Base-by-base conservation (phyloP, 2,329 filamentous ascomycete genomes). In the Alternaria longipes region DNA sequence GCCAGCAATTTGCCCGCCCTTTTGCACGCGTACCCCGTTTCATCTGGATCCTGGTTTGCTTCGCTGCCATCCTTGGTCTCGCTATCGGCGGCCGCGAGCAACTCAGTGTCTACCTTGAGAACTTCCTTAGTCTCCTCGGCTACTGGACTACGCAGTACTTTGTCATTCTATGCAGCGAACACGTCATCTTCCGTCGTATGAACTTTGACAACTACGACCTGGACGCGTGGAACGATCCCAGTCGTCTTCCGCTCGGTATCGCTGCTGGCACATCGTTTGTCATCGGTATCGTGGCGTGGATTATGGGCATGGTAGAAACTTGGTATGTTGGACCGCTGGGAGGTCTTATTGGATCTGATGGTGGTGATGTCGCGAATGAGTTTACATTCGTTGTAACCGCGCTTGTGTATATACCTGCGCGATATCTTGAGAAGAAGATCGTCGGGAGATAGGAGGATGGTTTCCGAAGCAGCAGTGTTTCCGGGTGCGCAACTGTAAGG, bases 241-340 rank as follows among this genome's bases (percentile, higher is more conserved):
- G 62, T n/a, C 72, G 76, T 32, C 68, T 84, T 40, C 82, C 82
- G 1, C 56, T 78, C 7, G 82, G 82, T 8, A 72, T 81, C 47
- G 81, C 81, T 7, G 81, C 76, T 3, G 74, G 75, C 5, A 60
- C 72, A 1, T 77, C 80, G 5, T 80, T 83, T 53, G 67, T 72
- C 2, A 60, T 81, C 0, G 80, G 80, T 6, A 73, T 80, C 2
- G 62, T 80, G 6, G 77, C 76, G 8, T 86, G 84, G 78, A 78
- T 86, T 22, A 78, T 88, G 69, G 87, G 86, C 1, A 89, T 89
- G 86, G 81, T 81, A 47, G 83, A 87, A 75, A 86, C 84, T 0
- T 87, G 84, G 82, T 86, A 83, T 66, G 75, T 84, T 22, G 85
- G 84, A 3, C 73, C 73, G 22, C 59, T 76, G 18, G 74, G 67